Percentiles rank a stretch among this genome's conserved stretches.
Evolutionary conservation across 352 stramenopile species (phyloP).

Genomic region (Phytophthora hibernalis): DNA sequence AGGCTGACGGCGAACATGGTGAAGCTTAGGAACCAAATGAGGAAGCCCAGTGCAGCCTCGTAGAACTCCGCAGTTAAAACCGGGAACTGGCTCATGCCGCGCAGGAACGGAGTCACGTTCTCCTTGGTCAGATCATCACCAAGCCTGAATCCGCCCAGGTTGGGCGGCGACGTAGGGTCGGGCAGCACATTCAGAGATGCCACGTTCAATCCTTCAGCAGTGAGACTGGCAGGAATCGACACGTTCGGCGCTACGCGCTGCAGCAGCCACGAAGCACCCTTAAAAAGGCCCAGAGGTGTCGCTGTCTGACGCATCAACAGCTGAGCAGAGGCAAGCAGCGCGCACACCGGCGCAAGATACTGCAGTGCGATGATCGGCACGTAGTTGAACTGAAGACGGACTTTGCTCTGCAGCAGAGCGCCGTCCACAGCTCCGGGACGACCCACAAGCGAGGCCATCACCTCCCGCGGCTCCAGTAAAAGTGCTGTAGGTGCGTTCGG

Average conservation of each 20-base stretch:
- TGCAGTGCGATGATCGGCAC: constrained; percentile 80
- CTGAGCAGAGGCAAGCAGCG: constrained; percentile 50
- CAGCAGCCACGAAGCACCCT: constrained; percentile 39
- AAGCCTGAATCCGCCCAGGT: constrained; percentile 67
- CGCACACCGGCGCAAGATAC: constrained; percentile 69
- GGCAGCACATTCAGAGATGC: constrained; percentile 47
- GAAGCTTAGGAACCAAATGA: constrained; percentile 75
- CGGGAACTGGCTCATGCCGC: constrained; percentile 70
- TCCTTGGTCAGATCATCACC: constrained; percentile 57
- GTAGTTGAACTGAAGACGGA: constrained; percentile 87
- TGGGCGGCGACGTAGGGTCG: constrained; percentile 36
- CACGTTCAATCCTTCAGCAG: constrained; percentile 18
- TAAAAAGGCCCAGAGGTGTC: constrained; percentile 54
- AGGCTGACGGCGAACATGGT: constrained; percentile 72
- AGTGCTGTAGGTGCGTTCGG: constrained; percentile 74
- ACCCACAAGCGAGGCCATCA: constrained; percentile 67
- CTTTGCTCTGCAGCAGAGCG: constrained; percentile 66
- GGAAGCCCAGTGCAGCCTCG: constrained; percentile 67
- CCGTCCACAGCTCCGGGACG: constrained; percentile 64
- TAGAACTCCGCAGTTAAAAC: constrained; percentile 68
- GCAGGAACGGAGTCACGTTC: constrained; percentile 59
- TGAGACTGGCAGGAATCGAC: constrained; percentile 26
- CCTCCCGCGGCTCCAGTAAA: constrained; percentile 79
- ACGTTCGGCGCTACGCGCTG: constrained; percentile 24
- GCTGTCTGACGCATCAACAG: constrained; percentile 66